Evolutionary conservation across 371 early-diverging fungal genomes (phyloP).

Genomic region (Mucor mucedo): DNA sequence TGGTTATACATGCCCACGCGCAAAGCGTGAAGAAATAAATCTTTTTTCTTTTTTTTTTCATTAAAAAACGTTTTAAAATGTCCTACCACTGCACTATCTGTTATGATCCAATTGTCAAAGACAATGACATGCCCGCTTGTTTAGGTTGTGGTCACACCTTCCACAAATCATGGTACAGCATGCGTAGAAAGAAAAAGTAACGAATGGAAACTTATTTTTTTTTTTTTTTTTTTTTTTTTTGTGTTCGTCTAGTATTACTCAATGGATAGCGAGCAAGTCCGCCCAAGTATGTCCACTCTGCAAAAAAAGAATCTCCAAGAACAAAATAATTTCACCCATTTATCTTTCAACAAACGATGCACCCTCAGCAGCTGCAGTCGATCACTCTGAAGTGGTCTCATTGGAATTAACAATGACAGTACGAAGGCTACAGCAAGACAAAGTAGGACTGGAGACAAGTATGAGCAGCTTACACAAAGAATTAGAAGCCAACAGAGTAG

Average conservation of each 20-base stretch:
- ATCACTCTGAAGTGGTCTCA: background rate
- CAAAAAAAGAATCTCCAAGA: background rate
- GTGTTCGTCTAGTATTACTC: background rate
- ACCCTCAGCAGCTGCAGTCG: background rate
- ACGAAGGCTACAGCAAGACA: background rate
- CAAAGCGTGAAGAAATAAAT: no score
- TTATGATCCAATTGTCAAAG: background rate
- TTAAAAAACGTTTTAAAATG: background rate
- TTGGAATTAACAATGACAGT: background rate
- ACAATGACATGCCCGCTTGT: background rate
- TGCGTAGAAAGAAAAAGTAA: no score
- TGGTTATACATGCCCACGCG: no score
- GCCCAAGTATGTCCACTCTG: constrained; percentile 7
- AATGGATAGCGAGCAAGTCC: background rate
- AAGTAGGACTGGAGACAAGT: background rate
- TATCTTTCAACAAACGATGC: constrained; percentile 3
- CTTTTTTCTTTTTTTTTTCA: no score
- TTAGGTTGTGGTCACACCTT: constrained; percentile 13
- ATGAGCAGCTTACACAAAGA: background rate
- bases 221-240: no score
- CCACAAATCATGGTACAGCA: constrained; percentile 10
- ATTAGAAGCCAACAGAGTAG: background rate
- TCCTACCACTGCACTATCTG: constrained; percentile 7
- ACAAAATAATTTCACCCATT: background rate
- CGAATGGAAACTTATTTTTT: no score